Percentiles rank a stretch among this genome's conserved stretches.
phyloP scores from a whole-genome alignment of 78 protist species.

The Thecamonas trahens region DNA sequence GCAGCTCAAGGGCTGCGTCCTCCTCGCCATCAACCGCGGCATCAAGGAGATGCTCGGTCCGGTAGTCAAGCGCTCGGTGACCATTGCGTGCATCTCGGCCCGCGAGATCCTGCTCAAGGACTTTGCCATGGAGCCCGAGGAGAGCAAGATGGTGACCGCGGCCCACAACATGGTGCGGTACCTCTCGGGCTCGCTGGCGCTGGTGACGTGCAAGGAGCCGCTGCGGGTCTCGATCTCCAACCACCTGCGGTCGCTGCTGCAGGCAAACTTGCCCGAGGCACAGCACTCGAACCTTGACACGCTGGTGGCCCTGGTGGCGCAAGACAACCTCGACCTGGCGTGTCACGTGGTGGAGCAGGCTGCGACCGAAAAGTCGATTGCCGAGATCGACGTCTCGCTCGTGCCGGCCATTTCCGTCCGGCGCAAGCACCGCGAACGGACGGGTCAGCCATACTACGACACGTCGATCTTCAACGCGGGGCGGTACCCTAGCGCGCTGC shows the following conservation, averaged over 20 bases:
- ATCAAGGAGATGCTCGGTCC: slow-evolving; percentile 72
- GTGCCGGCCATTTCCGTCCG: slow-evolving; percentile 39
- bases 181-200: slow-evolving; percentile 84
- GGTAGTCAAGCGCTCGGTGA: slow-evolving; percentile 84
- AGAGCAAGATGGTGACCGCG: slow-evolving; percentile 62
- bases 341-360: slow-evolving; percentile 77
- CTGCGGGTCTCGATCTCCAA: slow-evolving; percentile 51
- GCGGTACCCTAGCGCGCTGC: slow-evolving; percentile 44
- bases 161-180: slow-evolving; percentile 81
- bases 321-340: slow-evolving; percentile 83
- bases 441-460: slow-evolving; percentile 51
- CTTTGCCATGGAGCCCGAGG: slow-evolving; percentile 89
- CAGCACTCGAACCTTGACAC: background rate
- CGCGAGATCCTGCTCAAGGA: slow-evolving; percentile 88
- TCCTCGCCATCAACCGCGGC: slow-evolving; percentile 69
- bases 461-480: slow-evolving; percentile 21
- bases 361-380: slow-evolving; percentile 70
- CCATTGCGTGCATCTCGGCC: slow-evolving; percentile 80
- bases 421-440: slow-evolving; percentile 39
- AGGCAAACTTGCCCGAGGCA: background rate
- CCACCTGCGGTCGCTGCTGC: slow-evolving; percentile 45
- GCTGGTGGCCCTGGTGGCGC: slow-evolving; percentile 1
- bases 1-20: slow-evolving; percentile 24
- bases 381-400: slow-evolving; percentile 69
- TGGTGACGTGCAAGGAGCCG: slow-evolving; percentile 92